phyloP scores from a whole-genome alignment of 176 grass and related monocot species.

The Oryza rufipogon region DNA sequence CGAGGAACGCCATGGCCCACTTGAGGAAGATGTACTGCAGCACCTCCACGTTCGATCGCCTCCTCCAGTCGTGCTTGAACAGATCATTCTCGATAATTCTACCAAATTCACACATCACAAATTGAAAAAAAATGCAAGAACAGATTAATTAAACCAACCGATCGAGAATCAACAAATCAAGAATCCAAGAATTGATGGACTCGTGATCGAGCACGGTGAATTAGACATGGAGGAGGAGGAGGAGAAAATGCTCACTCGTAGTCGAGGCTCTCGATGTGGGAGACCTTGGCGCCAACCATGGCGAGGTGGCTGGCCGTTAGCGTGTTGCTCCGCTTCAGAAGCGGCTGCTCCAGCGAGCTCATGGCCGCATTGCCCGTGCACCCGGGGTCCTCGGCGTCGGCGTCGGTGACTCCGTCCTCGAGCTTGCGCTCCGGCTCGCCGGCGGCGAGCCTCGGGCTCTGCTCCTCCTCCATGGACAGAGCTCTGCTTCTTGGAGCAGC shows the following conservation, averaged over 20 bases:
- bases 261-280: constrained; percentile 97
- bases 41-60: constrained; percentile 82
- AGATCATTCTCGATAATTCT: constrained; percentile 96
- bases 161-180: too few species aligned
- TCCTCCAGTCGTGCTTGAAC: constrained; percentile 98
- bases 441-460: neutral
- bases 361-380: neutral
- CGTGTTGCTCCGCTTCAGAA: constrained; percentile 69
- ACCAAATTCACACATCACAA: neutral
- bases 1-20: constrained; percentile 88
- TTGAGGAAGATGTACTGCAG: constrained; percentile 90
- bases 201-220: too few species aligned
- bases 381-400: constrained; percentile 28
- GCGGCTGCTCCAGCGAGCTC: constrained; percentile 59
- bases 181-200: too few species aligned
- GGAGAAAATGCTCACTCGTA: constrained; percentile 66
- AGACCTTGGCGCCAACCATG: constrained; percentile 93
- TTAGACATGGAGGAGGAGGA: too few species aligned
- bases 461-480: constrained; percentile 48
- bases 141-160: neutral
- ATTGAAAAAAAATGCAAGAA: neutral
- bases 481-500: neutral
- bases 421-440: constrained; percentile 21
- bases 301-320: constrained; percentile 80
- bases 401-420: constrained; percentile 12